Conservation (phyloP, 768 basidiomycete species). For the Myochromella boudieri region DNA sequence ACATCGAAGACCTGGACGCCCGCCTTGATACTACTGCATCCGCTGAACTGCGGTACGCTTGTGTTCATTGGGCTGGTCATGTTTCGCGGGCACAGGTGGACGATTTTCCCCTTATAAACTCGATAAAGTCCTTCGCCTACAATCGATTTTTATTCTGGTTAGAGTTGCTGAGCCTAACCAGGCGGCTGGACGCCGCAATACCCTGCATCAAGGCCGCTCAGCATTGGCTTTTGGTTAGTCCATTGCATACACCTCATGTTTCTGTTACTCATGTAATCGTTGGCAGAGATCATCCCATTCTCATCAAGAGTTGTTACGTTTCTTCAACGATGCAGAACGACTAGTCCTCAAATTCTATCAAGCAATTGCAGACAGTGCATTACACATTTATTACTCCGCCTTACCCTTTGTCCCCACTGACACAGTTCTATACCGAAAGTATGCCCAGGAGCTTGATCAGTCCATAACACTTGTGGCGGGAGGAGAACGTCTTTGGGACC, state of each 20-base stretch:
- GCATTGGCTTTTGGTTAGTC: constrained; percentile 2
- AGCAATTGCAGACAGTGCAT: constrained; percentile 6
- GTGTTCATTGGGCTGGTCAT: constrained; percentile 11
- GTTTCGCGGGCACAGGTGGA: neutral
- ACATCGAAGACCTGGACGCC: constrained; percentile 2
- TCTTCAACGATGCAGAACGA: constrained; percentile 9
- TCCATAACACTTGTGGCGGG: constrained; percentile 1
- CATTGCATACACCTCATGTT: neutral
- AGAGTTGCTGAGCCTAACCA: constrained; percentile 6
- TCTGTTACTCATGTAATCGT: neutral
- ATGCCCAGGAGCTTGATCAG: neutral
- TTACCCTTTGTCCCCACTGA: constrained; percentile 6
- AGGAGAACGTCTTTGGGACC: constrained; percentile 4
- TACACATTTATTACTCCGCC: constrained; percentile 11
- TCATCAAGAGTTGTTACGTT: neutral
- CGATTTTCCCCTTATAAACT: neutral
- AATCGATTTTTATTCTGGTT: constrained; percentile 8
- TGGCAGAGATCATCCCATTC: neutral
- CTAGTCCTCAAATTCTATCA: constrained; percentile 6
- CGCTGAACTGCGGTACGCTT: constrained; percentile 1
- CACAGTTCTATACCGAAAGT: constrained; percentile 4
- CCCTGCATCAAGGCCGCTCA: constrained; percentile 5
- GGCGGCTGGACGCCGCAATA: constrained; percentile 1
- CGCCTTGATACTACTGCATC: neutral
- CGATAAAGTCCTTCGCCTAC: constrained; percentile 3